A percentile compares a stretch with the other conserved stretches of the same genome.
These are phyloP conservation scores for Ziziphus jujuba DNA, from an alignment of 306 rosid genomes.

Conservation along the genomic window DNA sequence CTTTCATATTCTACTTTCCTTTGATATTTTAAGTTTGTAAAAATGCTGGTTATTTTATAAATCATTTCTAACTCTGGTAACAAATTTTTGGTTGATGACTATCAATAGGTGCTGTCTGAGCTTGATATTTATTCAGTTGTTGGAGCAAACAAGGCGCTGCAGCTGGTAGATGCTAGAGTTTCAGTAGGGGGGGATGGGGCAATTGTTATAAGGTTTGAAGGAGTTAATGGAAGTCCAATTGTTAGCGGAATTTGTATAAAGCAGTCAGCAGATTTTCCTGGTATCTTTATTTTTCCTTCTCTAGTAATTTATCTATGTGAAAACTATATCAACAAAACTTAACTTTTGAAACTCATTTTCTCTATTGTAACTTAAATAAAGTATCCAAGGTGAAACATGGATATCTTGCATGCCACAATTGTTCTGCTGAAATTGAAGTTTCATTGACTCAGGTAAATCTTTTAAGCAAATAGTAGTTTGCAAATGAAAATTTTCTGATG, in stretches of 20 bases:
- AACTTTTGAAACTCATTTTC: constrained; percentile 7
- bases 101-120: constrained; percentile 19
- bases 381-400: constrained; percentile 13
- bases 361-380: constrained; percentile 13
- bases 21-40: background rate
- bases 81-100: background rate
- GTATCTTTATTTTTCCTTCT: constrained; percentile 4
- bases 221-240: constrained; percentile 29
- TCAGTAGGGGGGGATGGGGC: constrained; percentile 24
- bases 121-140: constrained; percentile 28
- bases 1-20: background rate
- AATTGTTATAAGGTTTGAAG: constrained; percentile 20
- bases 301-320: background rate
- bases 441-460: constrained; percentile 24
- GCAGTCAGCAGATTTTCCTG: constrained; percentile 8
- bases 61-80: background rate
- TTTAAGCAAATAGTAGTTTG: background rate
- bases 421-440: constrained; percentile 22
- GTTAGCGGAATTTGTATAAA: constrained; percentile 28
- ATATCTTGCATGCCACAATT: constrained; percentile 19
- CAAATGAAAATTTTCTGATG: background rate
- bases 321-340: background rate
- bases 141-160: constrained; percentile 29
- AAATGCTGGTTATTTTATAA: background rate
- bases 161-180: constrained; percentile 18